These are phyloP conservation scores for Dentipellis sp. DNA, from an alignment of 768 basidiomycete species.

Conservation along the genomic window DNA sequence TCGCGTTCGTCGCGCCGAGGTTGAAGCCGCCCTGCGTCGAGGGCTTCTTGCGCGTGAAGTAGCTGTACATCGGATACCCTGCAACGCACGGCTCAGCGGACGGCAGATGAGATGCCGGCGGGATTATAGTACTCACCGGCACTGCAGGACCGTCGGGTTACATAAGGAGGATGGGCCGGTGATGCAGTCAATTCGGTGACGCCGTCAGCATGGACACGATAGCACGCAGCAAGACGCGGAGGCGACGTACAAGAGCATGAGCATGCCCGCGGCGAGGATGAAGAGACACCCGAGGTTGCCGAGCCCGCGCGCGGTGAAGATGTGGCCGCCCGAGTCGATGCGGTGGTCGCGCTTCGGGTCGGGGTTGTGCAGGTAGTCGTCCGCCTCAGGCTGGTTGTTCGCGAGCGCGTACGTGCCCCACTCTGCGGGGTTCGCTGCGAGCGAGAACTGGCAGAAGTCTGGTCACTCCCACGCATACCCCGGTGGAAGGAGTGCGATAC, in stretches of 20 bases:
- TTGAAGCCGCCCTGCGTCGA: slow-evolving; percentile 52
- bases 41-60: slow-evolving; percentile 31
- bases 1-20: slow-evolving; percentile 65
- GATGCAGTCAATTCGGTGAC: neutral
- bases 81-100: neutral
- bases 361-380: slow-evolving; percentile 59
- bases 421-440: slow-evolving; percentile 34
- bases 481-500: neutral
- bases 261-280: slow-evolving; percentile 36
- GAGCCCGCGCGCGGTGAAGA: slow-evolving; percentile 55
- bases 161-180: neutral
- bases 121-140: slow-evolving; percentile 18
- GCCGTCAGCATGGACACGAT: neutral
- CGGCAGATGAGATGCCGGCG: neutral
- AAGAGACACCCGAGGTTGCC: slow-evolving; percentile 60
- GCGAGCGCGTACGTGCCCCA: slow-evolving; percentile 41
- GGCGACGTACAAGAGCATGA: slow-evolving; percentile 48
- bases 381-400: slow-evolving; percentile 38
- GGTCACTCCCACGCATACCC: neutral
- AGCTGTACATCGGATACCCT: slow-evolving; percentile 42
- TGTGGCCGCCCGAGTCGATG: slow-evolving; percentile 45
- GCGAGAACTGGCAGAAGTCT: slow-evolving; percentile 23
- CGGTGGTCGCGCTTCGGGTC: slow-evolving; percentile 44
- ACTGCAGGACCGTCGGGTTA: slow-evolving; percentile 15
- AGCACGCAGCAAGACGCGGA: neutral